Percentiles rank a stretch among this genome's conserved stretches.
Conservation (phyloP, 768 basidiomycete genomes). For the Pulveroboletus ravenelii region DNA sequence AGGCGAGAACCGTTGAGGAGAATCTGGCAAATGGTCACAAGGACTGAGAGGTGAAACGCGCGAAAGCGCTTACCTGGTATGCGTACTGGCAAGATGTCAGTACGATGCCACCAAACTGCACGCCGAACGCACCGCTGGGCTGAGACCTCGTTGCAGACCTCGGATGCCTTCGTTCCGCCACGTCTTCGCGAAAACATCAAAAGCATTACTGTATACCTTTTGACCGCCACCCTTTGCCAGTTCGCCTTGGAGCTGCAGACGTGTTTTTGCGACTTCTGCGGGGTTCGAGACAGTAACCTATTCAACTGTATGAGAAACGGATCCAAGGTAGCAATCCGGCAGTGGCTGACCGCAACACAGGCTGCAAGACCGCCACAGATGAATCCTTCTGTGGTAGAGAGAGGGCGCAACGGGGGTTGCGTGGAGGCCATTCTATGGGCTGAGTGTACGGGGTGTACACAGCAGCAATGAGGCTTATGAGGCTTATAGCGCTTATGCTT, state of each 20-base stretch:
- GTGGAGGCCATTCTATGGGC: constrained; percentile 16
- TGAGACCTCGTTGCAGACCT: constrained; percentile 90
- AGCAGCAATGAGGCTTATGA: constrained; percentile 1
- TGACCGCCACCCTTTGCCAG: constrained; percentile 65
- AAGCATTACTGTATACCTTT: constrained; percentile 85
- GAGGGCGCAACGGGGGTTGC: constrained; percentile 21
- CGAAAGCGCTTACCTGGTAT: constrained; percentile 65
- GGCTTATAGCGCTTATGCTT: too few species aligned
- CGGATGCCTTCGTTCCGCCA: constrained; percentile 85
- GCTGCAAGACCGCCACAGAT: constrained; percentile 88
- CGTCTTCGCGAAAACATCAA: constrained; percentile 85
- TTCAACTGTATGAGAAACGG: constrained; percentile 1
- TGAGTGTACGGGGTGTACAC: not conserved
- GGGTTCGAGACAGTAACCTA: constrained; percentile 81
- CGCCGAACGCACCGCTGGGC: constrained; percentile 67
- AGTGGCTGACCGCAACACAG: constrained; percentile 67
- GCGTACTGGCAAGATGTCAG: constrained; percentile 55
- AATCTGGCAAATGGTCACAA: constrained; percentile 47
- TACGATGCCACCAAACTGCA: not conserved
- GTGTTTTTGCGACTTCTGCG: constrained; percentile 80
- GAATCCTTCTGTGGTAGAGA: constrained; percentile 79
- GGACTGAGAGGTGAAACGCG: not conserved
- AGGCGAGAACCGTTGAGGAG: constrained; percentile 88
- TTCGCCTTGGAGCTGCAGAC: constrained; percentile 94
- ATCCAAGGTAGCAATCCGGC: not conserved